phyloP scores from a whole-genome alignment of 306 rosid genomes.

The Geum urbanum region DNA sequence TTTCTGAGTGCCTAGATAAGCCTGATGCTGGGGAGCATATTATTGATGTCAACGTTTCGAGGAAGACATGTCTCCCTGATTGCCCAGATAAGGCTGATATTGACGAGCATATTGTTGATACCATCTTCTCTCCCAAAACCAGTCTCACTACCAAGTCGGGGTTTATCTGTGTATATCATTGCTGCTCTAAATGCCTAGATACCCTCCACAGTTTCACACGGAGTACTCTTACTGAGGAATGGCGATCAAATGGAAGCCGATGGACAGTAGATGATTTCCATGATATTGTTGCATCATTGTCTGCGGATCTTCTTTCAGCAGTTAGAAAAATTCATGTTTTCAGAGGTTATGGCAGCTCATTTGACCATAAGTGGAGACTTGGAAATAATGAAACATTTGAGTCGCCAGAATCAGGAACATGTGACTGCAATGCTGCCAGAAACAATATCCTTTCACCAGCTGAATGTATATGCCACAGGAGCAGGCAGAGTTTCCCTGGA shows the following conservation, averaged over 20 bases:
- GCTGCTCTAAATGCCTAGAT: conserved; percentile 63
- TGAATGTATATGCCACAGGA: conserved; percentile 69
- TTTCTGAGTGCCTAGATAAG: conserved; percentile 1
- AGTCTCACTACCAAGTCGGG: conserved; percentile 32
- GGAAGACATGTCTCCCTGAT: not conserved
- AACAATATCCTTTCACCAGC: conserved; percentile 27
- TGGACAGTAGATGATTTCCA: conserved; percentile 73
- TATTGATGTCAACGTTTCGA: not conserved
- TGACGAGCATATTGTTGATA: conserved; percentile 25
- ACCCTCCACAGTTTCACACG: conserved; percentile 38
- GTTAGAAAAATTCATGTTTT: conserved; percentile 40
- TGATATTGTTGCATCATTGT: conserved; percentile 59
- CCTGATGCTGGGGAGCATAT: not conserved
- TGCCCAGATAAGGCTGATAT: conserved; percentile 15
- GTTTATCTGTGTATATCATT: conserved; percentile 53
- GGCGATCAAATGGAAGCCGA: conserved; percentile 30
- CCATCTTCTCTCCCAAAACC: conserved; percentile 25
- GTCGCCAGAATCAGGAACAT: conserved; percentile 24
- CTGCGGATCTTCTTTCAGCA: conserved; percentile 67
- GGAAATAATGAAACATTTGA: conserved; percentile 24
- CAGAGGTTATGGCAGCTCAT: conserved; percentile 28
- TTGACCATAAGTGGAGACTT: conserved; percentile 22
- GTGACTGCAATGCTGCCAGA: conserved; percentile 31
- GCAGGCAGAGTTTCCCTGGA: conserved; percentile 25
- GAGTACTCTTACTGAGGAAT: conserved; percentile 39